Base-by-base conservation (phyloP, 257 asterid genomes). In the Salvia hispanica region DNA sequence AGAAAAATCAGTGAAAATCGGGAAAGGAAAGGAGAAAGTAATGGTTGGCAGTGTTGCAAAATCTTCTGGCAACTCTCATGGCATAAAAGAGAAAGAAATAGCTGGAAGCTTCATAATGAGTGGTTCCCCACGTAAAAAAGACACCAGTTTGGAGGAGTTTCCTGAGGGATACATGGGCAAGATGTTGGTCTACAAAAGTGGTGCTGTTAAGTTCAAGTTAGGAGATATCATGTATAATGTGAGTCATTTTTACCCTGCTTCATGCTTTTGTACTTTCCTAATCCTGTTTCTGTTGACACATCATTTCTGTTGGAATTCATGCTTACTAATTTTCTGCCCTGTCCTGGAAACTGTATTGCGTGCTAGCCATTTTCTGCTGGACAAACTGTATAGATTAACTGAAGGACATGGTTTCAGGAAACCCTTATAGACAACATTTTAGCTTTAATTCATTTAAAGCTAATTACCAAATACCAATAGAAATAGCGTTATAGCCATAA, bases 161-260 rank as follows among this genome's bases (percentile, higher is more conserved):
- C 88, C 88, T 0, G 78, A 70, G 48, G 98, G 94, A 21, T 66
- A 56, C 72, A 74, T 91, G 84, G 96, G 98, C 62, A 91, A 91
- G 77, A 69, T 89, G 95, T 63, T 87, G 81, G 95, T 91, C 39
- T 89, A 85, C 81, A 87, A 77, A 81, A 91, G 95, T 69, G 98
- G 98, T 7, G 81, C 78, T 25, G 80, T 89, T n/a, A 91, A 91
- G 78, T 67, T 84, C 84, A 89, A 87, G 84, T 62, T 91, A 15
- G 96, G 96, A 74, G 89, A 85, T 45, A 34, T 81, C 72, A 64
- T 77, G 4, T 85, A 73, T 60, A 85, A 87, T 76, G 98, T 89
- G 79, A 89, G 98, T 81, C 74, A 62, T 75, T 74, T 67, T 46
- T 3, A 2, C 53, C 31, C 45, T 42, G 57, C 63, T 60, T 56